phyloP scores from a whole-genome alignment of 495 filamentous ascomycete species.

The Penicillium waksmanii region DNA sequence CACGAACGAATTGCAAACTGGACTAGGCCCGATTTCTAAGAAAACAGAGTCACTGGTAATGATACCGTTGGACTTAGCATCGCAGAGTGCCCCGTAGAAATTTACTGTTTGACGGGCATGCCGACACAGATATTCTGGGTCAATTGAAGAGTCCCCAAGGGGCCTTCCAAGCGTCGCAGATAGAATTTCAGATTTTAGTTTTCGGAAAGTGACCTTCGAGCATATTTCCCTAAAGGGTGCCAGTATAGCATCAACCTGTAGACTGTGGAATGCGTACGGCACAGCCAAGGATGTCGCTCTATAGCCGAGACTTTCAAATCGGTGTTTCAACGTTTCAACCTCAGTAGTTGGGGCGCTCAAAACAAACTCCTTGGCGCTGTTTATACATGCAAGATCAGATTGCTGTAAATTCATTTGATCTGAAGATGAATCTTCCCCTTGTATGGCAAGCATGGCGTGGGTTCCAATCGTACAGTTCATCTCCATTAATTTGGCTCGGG shows the following conservation, averaged over 20 bases:
- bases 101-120: neutral
- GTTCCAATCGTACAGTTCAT: constrained; percentile 70
- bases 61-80: neutral
- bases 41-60: neutral
- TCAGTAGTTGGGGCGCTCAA: constrained; percentile 24
- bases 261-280: constrained; percentile 77
- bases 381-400: constrained; percentile 48
- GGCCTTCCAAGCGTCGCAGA: neutral
- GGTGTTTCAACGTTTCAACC: constrained; percentile 45
- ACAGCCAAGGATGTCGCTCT: constrained; percentile 70
- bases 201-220: neutral
- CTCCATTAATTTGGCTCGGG: constrained; percentile 71
- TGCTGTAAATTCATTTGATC: constrained; percentile 13
- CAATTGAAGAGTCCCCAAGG: neutral
- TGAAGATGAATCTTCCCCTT: constrained; percentile 23
- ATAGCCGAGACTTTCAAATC: constrained; percentile 55
- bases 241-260: constrained; percentile 73
- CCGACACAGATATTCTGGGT: neutral
- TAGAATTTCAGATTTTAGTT: neutral
- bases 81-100: neutral
- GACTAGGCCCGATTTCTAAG: neutral
- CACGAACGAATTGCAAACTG: neutral
- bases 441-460: constrained; percentile 61
- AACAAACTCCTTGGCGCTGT: constrained; percentile 18
- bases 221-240: constrained; percentile 13